Conservation (phyloP, 495 filamentous ascomycete genomes). For the Podospora conica region DNA sequence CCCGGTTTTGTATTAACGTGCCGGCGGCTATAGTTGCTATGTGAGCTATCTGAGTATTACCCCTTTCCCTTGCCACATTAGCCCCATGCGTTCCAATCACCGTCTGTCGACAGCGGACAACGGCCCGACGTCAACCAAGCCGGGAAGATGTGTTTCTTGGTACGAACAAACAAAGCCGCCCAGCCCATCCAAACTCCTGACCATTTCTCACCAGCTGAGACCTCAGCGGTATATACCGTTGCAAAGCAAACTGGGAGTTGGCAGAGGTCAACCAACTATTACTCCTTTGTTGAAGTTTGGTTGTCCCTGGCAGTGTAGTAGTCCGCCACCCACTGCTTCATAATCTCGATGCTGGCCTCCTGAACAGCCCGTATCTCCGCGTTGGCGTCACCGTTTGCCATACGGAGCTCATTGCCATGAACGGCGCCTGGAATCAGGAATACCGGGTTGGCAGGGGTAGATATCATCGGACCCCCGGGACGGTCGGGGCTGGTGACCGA, state of each 20-base stretch:
- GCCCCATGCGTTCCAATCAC: neutral
- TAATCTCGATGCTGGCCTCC: conserved; percentile 38
- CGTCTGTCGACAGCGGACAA: neutral
- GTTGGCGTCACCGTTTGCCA: conserved; percentile 32
- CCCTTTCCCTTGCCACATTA: neutral
- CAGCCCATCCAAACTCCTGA: neutral
- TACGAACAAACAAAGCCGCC: neutral
- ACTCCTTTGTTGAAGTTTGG: neutral
- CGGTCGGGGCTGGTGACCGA: conserved; percentile 47
- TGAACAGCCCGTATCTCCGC: conserved; percentile 30
- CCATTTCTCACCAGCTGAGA: no score
- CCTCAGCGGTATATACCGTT: no score
- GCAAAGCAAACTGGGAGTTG: no score
- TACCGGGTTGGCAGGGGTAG: conserved; percentile 39
- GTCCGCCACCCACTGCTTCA: conserved; percentile 44
- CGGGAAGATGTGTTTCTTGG: neutral
- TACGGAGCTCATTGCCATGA: conserved; percentile 46
- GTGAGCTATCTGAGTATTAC: neutral
- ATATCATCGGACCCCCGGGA: conserved; percentile 48
- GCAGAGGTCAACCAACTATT: neutral
- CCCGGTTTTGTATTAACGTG: no score
- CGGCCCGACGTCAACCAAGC: neutral
- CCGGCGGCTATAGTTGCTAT: neutral
- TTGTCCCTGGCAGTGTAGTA: conserved; percentile 26
- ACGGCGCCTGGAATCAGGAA: conserved; percentile 47